A percentile compares a stretch with the other conserved stretches of the same genome.
Evolutionary conservation across 345 rosid genomes (phyloP).

Genomic region (Brassica incana): DNA sequence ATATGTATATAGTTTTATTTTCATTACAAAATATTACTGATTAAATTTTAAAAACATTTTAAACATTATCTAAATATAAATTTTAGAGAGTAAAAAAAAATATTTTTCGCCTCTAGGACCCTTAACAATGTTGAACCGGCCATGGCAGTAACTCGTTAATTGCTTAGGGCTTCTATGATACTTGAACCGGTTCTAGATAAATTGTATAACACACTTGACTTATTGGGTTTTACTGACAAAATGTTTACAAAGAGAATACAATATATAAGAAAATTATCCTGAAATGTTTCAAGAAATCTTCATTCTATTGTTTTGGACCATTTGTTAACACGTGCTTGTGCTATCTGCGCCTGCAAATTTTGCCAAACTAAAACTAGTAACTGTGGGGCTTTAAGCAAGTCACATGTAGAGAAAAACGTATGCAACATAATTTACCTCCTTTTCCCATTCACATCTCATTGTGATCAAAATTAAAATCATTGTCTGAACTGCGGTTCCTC

Average conservation of each 20-base stretch:
- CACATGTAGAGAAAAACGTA: no score
- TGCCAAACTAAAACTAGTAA: not conserved
- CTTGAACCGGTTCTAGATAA: not conserved
- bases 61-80: no score
- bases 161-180: not conserved
- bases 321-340: conserved; percentile 54
- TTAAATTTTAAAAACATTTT: no score
- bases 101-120: no score
- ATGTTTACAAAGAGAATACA: not conserved
- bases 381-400: no score
- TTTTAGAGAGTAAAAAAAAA: no score
- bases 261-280: not conserved
- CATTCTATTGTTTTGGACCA: conserved; percentile 46
- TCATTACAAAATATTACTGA: no score
- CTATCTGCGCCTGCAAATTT: conserved; percentile 64
- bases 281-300: not conserved
- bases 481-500: conserved; percentile 76
- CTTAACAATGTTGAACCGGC: no score
- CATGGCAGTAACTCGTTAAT: not conserved
- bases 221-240: not conserved
- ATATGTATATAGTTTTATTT: no score
- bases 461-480: conserved; percentile 52
- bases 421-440: conserved; percentile 49
- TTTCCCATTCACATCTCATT: conserved; percentile 68
- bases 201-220: not conserved